Evolutionary conservation across 179 eudicot genomes (phyloP), one percentile per base, ranked within the genome.

Genomic region (Silene coronaria): DNA sequence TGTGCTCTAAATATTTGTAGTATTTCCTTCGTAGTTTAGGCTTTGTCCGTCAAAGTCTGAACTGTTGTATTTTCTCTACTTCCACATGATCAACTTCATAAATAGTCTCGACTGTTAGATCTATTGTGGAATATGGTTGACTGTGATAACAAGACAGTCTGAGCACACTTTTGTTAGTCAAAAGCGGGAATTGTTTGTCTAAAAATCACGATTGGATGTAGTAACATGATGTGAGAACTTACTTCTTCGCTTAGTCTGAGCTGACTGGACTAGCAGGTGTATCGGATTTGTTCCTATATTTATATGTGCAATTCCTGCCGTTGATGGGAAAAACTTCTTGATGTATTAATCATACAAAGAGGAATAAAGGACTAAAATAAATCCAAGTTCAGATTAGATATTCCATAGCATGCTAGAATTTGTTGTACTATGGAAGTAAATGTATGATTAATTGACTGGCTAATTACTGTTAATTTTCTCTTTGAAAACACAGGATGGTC

Each of bases 401-500:
- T 71, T 8, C 4, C n/a, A 48, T 17, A 11, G 12, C 27, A 0
- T 24, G 34, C 9, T 11, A 12, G 2, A 16, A 5, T 23, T 45
- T 71, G 14, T 27, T 71, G 0, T 71, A 13, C 17, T 45, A 13
- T 70, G 73, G 22, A 70, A 24, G 59, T 45, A 45, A 24, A 48
- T 32, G 55, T 72, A 22, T 61, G 27, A 22, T 42, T 45, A 45
- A 6, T 70, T 16, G 19, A 60, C 26, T 55, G 32, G 22, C 72
- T 70, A 24, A 38, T 42, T 59, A 48, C 42, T 72, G 32, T 21
- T 28, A 2, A 9, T 16, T 63, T 66, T 13, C 3, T 27, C 19
- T 55, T 6, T 76, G 30, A 26, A 57, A 42, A 67, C 48, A 58
- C 93, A 95, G 99, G 96, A 92, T 74, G 97, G 92, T 32, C 75